Evolutionary conservation across 2,329 filamentous ascomycete species (phyloP).

Genomic region (Pseudocercospora ulei): DNA sequence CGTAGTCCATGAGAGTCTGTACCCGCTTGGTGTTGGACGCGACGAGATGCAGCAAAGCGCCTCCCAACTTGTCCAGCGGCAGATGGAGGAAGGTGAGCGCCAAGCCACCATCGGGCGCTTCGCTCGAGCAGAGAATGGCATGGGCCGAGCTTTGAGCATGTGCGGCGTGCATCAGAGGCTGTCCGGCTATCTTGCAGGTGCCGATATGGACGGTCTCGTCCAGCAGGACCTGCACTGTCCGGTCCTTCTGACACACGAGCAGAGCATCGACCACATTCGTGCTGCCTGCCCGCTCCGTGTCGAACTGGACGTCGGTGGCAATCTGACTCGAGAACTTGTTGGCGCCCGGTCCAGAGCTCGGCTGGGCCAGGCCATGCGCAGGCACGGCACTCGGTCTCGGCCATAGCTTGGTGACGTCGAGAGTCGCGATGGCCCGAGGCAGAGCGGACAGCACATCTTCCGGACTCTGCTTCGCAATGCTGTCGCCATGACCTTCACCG

Average conservation of each 20-base stretch:
- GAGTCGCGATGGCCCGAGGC: constrained; percentile 60
- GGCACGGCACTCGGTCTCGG: constrained; percentile 52
- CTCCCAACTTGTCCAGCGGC: constrained; percentile 26
- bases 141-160: constrained; percentile 69
- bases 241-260: constrained; percentile 20
- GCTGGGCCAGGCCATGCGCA: constrained; percentile 43
- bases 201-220: constrained; percentile 31
- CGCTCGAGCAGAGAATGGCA: constrained; percentile 46
- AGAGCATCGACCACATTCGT: constrained; percentile 22
- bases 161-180: constrained; percentile 50
- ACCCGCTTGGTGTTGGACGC: constrained; percentile 75
- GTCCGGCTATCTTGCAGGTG: constrained; percentile 14
- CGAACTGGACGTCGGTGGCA: constrained; percentile 26
- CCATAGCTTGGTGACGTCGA: constrained; percentile 66
- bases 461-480: constrained; percentile 1
- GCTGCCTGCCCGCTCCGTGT: constrained; percentile 12
- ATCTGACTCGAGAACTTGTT: constrained; percentile 27
- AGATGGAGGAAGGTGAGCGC: constrained; percentile 22
- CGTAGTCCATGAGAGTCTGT: constrained; percentile 76
- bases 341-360: constrained; percentile 22
- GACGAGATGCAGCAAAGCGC: constrained; percentile 66
- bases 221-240: constrained; percentile 24
- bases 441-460: constrained; percentile 36
- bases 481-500: constrained; percentile 36
- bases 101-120: constrained; percentile 11